phyloP scores from a whole-genome alignment of 192 early-diverging fungal genomes.

The Chytriomyces sp. region DNA sequence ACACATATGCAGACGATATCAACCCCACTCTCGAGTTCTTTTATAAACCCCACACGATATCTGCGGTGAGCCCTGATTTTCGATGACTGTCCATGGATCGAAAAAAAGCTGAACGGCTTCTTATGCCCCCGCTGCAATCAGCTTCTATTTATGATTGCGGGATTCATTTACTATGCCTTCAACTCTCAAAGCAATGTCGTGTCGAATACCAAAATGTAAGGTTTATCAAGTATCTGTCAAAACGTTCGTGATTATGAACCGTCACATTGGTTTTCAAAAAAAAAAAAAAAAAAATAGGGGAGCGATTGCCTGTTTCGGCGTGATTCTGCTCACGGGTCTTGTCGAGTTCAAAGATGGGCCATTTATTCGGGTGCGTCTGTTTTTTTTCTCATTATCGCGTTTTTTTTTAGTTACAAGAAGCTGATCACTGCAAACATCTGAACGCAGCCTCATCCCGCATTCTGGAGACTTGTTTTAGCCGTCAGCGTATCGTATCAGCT shows the following conservation, averaged over 20 bases:
- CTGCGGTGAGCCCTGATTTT: constrained; percentile 31
- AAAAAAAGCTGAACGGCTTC: not conserved
- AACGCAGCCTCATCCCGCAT: constrained; percentile 77
- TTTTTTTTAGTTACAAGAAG: not conserved
- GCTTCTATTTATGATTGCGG: constrained; percentile 43
- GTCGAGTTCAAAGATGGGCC: constrained; percentile 93
- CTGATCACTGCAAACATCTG: not conserved
- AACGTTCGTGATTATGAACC: not conserved
- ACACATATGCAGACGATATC: constrained; percentile 49
- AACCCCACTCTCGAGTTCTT: constrained; percentile 53
- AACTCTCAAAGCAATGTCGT: constrained; percentile 42
- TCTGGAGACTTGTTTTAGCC: constrained; percentile 89
- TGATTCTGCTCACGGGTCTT: constrained; percentile 83
- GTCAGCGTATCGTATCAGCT: constrained; percentile 88
- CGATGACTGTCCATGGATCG: not conserved
- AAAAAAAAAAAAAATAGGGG: constrained; percentile 29
- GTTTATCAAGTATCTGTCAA: constrained; percentile 18
- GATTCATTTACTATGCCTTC: constrained; percentile 50
- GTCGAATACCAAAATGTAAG: constrained; percentile 52
- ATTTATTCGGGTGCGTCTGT: constrained; percentile 69
- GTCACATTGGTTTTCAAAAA: too few species aligned
- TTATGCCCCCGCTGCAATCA: constrained; percentile 8
- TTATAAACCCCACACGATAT: constrained; percentile 52
- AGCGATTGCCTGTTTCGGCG: constrained; percentile 30
- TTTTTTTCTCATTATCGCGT: constrained; percentile 11